Evolutionary conservation across 441 rosid genomes (phyloP), one percentile per base, ranked within the genome.

Genomic region (Jatropha multifida): DNA sequence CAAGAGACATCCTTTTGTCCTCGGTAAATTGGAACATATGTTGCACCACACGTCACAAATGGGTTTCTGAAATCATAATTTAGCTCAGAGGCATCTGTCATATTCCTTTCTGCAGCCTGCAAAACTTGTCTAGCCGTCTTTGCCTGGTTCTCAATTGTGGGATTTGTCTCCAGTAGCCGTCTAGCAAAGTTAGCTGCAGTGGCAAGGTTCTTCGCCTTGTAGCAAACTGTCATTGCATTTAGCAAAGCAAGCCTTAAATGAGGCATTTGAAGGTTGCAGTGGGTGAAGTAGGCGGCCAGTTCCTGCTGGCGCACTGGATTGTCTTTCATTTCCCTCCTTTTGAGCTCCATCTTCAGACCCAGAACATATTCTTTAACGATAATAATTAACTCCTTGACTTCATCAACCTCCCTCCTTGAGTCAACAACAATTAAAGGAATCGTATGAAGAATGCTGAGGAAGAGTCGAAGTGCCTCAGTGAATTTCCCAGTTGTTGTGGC

Each of bases 271-370:
- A 93, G 95, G 76, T 85, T 88, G 83, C 95, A 90, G 81, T 93
- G 92, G 54, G 98, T 92, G 86, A 93, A 92, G 83, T 93, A 93
- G 68, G 97, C 95, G 15, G 97, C 97, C 12, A 92, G 96, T 84
- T 92, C 97, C 84, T 87, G 96, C 74, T 92, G 97, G 68, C 93
- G 87, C 2, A 81, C 77, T 1, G 88, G 89, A 74, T 92, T 68
- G 65, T 83, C 94, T 86, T 68, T 89, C 65, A 86, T 40, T 69
- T 92, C 94, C 78, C 90, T 88, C 80, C 93, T 84, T 76, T 83
- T 85, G 32, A 90, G 89, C 80, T 92, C 97, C 91, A 92, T 87
- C 74, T 90, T 83, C 69, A 92, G 86, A 58, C 92, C 97, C 27
- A 90, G 85, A 49, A 90, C 97, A 54, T 94, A 94, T 78, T 94